Evolutionary conservation across 192 early-diverging fungal species (phyloP), one percentile per base, ranked within the genome.

Genomic region (Podila minutissima): DNA sequence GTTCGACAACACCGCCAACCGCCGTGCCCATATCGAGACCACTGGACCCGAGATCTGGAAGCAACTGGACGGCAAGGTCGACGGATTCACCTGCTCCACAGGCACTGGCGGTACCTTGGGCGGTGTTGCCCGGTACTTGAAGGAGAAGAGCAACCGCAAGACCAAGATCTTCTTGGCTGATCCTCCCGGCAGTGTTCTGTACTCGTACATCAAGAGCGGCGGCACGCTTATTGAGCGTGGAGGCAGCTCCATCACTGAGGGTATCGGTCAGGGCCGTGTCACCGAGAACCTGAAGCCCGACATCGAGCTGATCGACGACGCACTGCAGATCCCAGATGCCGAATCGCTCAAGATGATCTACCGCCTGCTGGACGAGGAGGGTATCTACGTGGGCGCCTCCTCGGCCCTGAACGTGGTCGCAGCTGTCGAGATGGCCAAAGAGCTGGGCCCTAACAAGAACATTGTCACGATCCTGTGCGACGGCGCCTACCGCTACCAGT

Each of bases 11-110:
- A 86, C 83, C 13, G 96, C 95, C 46, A 98, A 98, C 79, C 88
- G 93, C 28, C 93, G 89, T 60, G 95, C 97, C 10, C 97, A 98
- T 64, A 92, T 95, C 69, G 96, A 97, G 75, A 97, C 97, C 41
- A 98, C 97, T 4, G 97, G 96, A 0, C 97, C 97, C 2, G 97
- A 98, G 81, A 97, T 98, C 74, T 95, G 91, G 92, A 86, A 86
- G 10, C 97, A 98, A 83, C 92, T 94, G 4, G 83, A 89, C 9
- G 93, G 94, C 17, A 84, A 88, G 17, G 79, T 98, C 2, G 95
- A 97, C 83, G 97, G 91, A 13, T 98, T 98, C 69, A 94, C 92
- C 1, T 97, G 96, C 81, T 86, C 95, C 15, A 96, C 97, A 7
- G 97, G 97, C 15, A 98, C 95, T 0, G 97, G 93, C 24, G 97